These are phyloP conservation scores for Citrus inodora DNA, from an alignment of 345 rosid species.

Conservation along the genomic window DNA sequence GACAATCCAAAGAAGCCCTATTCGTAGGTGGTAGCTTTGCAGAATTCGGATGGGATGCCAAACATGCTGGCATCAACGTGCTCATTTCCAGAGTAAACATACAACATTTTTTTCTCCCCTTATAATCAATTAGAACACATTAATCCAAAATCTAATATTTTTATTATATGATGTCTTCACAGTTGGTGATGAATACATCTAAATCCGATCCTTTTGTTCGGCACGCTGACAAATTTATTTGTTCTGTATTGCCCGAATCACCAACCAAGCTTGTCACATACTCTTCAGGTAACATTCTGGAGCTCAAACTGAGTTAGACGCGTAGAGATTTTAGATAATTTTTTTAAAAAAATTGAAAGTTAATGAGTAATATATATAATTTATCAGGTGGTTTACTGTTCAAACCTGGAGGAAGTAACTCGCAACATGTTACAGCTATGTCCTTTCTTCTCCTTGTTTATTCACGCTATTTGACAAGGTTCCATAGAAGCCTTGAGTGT, in stretches of 20 bases:
- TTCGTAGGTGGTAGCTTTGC: conserved; percentile 16
- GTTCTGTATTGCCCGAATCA: conserved; percentile 48
- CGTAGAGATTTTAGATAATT: neutral
- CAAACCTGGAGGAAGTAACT: conserved; percentile 52
- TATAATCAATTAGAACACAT: neutral
- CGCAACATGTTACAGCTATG: conserved; percentile 43
- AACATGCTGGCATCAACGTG: conserved; percentile 65
- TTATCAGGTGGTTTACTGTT: conserved; percentile 45
- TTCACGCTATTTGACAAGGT: conserved; percentile 29
- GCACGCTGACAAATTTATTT: conserved; percentile 37
- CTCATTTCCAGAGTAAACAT: conserved; percentile 53
- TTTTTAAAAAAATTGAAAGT: neutral
- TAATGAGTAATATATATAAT: neutral
- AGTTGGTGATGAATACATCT: conserved; percentile 22
- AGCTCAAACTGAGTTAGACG: neutral
- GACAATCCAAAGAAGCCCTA: neutral
- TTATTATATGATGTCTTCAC: neutral
- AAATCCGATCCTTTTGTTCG: conserved; percentile 14
- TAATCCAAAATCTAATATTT: neutral
- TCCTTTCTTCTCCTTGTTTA: conserved; percentile 52
- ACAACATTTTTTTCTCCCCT: conserved; percentile 8
- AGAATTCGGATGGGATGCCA: conserved; percentile 87
- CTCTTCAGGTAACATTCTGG: conserved; percentile 32
- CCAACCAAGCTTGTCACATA: conserved; percentile 34
- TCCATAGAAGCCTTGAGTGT: conserved; percentile 24